Base-by-base conservation (phyloP, 148 eudicot species). In the Tetragonia tetragonoides region DNA sequence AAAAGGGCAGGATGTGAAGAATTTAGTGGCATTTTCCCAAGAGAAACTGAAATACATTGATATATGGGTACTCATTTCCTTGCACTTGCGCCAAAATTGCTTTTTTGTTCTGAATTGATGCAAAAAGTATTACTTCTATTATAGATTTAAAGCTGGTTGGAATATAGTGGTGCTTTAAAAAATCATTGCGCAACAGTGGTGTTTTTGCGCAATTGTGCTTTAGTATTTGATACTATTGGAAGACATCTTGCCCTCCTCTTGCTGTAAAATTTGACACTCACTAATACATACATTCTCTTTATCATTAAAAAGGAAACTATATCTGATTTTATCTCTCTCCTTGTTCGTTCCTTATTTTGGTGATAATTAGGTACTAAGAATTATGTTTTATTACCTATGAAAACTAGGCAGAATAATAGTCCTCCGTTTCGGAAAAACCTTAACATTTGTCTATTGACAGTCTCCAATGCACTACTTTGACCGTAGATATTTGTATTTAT, bases 41-140 rank as follows among this genome's bases (percentile, higher is more conserved):
- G 89, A 93, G 80, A 87, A 89, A 65, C 88, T 93, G 67, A 84
- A 87, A 60, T 86, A 90, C 84, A 83, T 95, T 62, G 99, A 95
- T 77, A 88, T 95, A 81, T 95, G 99, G 99, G 99, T 95, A 93
- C 21, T 46, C 75, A 24, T 64, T 75, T 69, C 21, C 10, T 40
- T 79, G 61, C 73, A 61, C 75, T 79, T 73, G 3, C 37, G 21
- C 21, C 4, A 59, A 5, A 59, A 59, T 11, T 0, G 6, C 28
- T 64, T 1, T 64, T 47, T 17, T 68, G 11, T 53, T 34, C n/a
- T 38, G 40, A n/a, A 16, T 21, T 10, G 3, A 59, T 0, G 1
- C 14, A 37, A 18, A 4, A 56, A 23, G 20, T 62, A 41, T 10
- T 38, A 4, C 37, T 12, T 51, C 4, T 54, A 38, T 38, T 34